Evolutionary conservation across 208 protist genomes (phyloP), one percentile per base, ranked within the genome.

Genomic region (Acanthamoeba sp.): DNA sequence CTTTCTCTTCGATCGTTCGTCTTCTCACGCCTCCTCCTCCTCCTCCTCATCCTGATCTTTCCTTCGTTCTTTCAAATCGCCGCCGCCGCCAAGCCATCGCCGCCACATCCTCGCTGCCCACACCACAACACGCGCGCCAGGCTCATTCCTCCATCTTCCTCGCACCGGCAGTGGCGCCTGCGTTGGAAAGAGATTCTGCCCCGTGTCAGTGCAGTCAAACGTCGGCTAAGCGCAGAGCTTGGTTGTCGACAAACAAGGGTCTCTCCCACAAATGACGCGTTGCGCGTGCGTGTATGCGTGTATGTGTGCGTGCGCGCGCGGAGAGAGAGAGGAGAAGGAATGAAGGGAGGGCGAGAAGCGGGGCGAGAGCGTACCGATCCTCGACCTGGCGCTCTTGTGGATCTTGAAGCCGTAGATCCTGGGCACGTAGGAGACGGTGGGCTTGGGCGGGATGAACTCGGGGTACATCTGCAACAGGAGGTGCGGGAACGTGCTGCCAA

Each of bases 401-500:
- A 99, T 97, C 92, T 98, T 98, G 95, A 99, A 99, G 62, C 99
- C 99, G 96, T 98, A 99, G 42, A 99, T 98, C 42, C 98, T 97
- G 10, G 99, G 99, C n/a, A 99, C 96, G 96, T 99, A 99, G 40
- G 73, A 96, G 94, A 93, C 94, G 78, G 5, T 96, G 95, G 92
- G 95, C 95, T 96, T 98, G 92, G 48, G 96, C 94, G 96, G 96
- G 36, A 93, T 91, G 34, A 97, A 91, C 36, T 98, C 95, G 27
- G 95, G 95, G 88, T 97, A 99, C 88, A 88, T 98, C 90, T 97
- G 98, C 94, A 95, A 98, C 93, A 96, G 96, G 10, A 99, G 95
- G 94, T 99, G 99, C 24, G 99, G 97, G 80, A 99, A 99, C 14
- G 99, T 99, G 6, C 98, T 99, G 34, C 99, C 99, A 98, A 99